Evolutionary conservation across 352 stramenopile genomes (phyloP).

Genomic region (Pythium periplocum): DNA sequence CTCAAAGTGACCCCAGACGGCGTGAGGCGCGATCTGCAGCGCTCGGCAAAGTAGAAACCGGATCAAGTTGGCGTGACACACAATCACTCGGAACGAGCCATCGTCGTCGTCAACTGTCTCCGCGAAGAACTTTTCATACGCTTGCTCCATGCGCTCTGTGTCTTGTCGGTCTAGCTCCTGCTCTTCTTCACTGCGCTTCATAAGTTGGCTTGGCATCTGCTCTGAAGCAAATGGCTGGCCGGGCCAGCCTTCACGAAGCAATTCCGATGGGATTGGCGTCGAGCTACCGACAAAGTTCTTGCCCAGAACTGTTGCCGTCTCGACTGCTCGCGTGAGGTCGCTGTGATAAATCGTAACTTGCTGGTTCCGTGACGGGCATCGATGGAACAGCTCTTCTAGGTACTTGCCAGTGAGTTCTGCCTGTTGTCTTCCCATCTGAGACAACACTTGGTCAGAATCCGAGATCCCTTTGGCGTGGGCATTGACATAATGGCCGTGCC

Average conservation of each 20-base stretch:
- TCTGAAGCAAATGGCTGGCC: conserved; percentile 51
- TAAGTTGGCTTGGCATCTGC: conserved; percentile 15
- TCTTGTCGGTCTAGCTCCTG: conserved; percentile 37
- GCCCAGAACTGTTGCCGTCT: conserved; percentile 61
- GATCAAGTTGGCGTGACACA: conserved; percentile 84
- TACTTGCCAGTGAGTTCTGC: conserved; percentile 67
- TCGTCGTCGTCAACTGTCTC: conserved; percentile 37
- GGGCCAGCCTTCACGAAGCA: conserved; percentile 77
- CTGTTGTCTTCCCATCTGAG: conserved; percentile 72
- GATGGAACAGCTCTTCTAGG: conserved; percentile 48
- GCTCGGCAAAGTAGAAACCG: conserved; percentile 77
- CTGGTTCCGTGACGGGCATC: conserved; percentile 41
- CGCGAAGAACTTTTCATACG: conserved; percentile 48
- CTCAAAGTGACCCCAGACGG: conserved; percentile 76
- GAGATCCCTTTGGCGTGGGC: conserved; percentile 49
- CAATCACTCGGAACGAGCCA: conserved; percentile 55
- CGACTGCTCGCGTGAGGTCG: conserved; percentile 69
- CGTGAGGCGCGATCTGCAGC: conserved; percentile 46
- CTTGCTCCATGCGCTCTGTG: conserved; percentile 53
- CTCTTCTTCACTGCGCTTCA: conserved; percentile 10
- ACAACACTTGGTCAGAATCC: conserved; percentile 70
- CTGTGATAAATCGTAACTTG: conserved; percentile 65
- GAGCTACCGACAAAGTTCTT: conserved; percentile 43
- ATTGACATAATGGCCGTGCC: conserved; percentile 82
- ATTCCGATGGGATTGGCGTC: conserved; percentile 17